These are phyloP conservation scores for Mycosphaerella arachidis DNA, from an alignment of 2,329 filamentous ascomycete genomes.

Conservation along the genomic window DNA sequence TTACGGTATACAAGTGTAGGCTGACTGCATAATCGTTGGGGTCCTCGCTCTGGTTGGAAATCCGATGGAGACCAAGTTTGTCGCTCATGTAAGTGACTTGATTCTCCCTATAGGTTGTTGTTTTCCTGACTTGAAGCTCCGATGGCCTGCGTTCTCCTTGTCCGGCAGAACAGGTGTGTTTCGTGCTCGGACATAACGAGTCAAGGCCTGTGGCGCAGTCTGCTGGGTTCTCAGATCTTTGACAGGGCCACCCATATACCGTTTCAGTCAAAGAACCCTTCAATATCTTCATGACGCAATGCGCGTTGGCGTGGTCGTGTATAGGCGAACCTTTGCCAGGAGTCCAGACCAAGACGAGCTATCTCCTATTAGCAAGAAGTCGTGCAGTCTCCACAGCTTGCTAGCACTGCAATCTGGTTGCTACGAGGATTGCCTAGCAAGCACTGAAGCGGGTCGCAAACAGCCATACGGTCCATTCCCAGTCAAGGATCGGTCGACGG, in stretches of 20 bases:
- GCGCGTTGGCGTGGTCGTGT: slow-evolving; percentile 74
- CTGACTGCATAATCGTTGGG: slow-evolving; percentile 70
- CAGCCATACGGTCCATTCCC: too few species aligned
- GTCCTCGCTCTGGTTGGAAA: slow-evolving; percentile 64
- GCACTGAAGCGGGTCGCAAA: not conserved
- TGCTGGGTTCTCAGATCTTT: slow-evolving; percentile 34
- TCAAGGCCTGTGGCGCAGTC: slow-evolving; percentile 20
- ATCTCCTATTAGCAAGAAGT: slow-evolving; percentile 6
- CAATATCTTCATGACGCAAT: slow-evolving; percentile 88
- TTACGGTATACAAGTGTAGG: slow-evolving; percentile 58
- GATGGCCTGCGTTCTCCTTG: slow-evolving; percentile 35
- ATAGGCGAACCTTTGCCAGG: slow-evolving; percentile 79
- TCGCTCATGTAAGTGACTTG: slow-evolving; percentile 89
- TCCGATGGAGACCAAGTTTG: slow-evolving; percentile 75
- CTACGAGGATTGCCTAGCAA: not conserved
- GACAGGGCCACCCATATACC: slow-evolving; percentile 66
- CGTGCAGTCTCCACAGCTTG: not conserved
- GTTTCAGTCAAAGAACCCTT: slow-evolving; percentile 76
- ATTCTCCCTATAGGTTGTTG: slow-evolving; percentile 65
- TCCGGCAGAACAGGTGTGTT: slow-evolving; percentile 27
- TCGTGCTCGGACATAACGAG: slow-evolving; percentile 27
- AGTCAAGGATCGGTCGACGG: too few species aligned
- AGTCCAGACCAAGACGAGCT: slow-evolving; percentile 86
- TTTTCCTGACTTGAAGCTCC: slow-evolving; percentile 29
- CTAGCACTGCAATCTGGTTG: slow-evolving; percentile 2